Evolutionary conservation across 1,284 basidiomycete genomes (phyloP), one percentile per base, ranked within the genome.

Genomic region (Trametes pubescens): DNA sequence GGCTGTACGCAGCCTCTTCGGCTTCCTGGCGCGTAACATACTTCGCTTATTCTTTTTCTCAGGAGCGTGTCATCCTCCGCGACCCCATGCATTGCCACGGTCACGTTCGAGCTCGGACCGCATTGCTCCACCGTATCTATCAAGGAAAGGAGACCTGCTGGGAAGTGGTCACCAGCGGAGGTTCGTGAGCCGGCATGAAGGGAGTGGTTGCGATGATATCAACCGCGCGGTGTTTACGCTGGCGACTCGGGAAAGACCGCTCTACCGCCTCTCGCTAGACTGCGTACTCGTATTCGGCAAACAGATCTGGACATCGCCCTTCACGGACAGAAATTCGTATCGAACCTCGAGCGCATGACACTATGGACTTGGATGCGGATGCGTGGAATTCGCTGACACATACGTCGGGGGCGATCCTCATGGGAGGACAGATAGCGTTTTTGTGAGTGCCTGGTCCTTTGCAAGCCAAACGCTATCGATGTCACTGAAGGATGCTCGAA

Each of bases 381-480:
- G 24, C 26, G 13, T 49, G 26, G 51, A 13, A 14, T 11, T 24
- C 34, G 10, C 51, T 61, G 2, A 44, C 34, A 13, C 51, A 54
- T 6, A 38, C 59, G 16, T 61, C 46, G 7, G 63, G 59, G 10
- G 59, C 63, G 21, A 47, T 65, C 7, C 63, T 65, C 7, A 14
- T 65, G 32, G 63, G 59, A 16, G 63, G 59, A 6, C 44, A 61
- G 22, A 35, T 65, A 4, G 59, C 63, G 7, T 43, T 65, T n/a
- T 61, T 53, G 63, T 65, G 35, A 65, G 63, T 58, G 9, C 14
- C 26, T n/a, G 16, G 13, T 14, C 24, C 13, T 48, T n/a, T n/a
- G n/a, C n/a, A n/a, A n/a, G n/a, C n/a, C n/a, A n/a, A 9, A 13
- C 11, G 32, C 48, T 10, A 32, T 34, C 14, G 4, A 18, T 4